Conservation (phyloP, 140 eudicot species). For the Cichorium intybus region DNA sequence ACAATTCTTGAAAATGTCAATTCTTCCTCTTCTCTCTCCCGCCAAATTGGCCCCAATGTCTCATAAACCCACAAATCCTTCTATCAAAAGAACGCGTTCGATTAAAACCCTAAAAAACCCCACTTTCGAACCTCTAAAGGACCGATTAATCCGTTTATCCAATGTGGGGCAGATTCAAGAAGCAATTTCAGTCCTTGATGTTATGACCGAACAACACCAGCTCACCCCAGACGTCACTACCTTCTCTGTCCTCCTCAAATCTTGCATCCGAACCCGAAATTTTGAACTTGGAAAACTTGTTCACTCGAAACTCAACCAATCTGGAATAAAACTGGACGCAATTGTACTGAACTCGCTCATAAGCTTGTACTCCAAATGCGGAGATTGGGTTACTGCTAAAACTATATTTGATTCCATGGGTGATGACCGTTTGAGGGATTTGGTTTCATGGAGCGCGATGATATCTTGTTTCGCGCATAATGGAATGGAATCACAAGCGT, state of each 20-base stretch:
- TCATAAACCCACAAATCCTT: conserved; percentile 2
- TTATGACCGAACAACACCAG: conserved; percentile 36
- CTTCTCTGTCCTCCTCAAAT: conserved; percentile 63
- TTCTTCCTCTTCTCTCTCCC: conserved; percentile 34
- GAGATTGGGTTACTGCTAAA: conserved; percentile 62
- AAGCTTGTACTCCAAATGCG: conserved; percentile 57
- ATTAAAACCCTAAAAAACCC: conserved; percentile 21
- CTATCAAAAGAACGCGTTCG: conserved; percentile 5
- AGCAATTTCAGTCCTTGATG: conserved; percentile 51
- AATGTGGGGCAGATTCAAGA: conserved; percentile 35
- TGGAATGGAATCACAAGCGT: conserved; percentile 43
- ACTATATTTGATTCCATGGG: conserved; percentile 55
- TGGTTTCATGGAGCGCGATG: conserved; percentile 85
- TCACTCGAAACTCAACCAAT: conserved; percentile 38
- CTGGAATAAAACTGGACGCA: conserved; percentile 37
- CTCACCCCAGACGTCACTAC: conserved; percentile 50
- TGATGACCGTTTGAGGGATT: conserved; percentile 33
- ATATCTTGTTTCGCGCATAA: conserved; percentile 59
- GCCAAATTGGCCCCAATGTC: conserved; percentile 28
- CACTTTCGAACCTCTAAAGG: conserved; percentile 37
- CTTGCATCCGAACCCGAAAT: conserved; percentile 63
- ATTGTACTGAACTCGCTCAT: conserved; percentile 56
- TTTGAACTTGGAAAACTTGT: conserved; percentile 48
- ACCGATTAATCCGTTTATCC: conserved; percentile 40
- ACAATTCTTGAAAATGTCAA: conserved; percentile 18